Conservation (phyloP, 2,329 filamentous ascomycete genomes). For the Phyllosticta capitalensis region DNA sequence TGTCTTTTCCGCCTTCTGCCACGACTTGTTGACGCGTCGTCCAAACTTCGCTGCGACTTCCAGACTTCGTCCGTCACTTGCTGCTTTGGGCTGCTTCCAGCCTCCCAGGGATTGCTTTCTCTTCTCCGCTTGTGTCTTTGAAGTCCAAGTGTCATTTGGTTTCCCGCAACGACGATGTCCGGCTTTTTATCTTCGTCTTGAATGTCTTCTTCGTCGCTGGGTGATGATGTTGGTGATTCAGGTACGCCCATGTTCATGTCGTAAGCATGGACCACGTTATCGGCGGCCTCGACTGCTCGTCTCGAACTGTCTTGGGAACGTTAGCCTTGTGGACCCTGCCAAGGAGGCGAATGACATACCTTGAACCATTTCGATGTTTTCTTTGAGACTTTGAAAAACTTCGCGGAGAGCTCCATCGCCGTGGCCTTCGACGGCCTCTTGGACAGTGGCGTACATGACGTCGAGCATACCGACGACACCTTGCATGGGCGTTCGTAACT, state of each 20-base stretch:
- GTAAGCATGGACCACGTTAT: slow-evolving; percentile 67
- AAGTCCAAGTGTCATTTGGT: slow-evolving; percentile 29
- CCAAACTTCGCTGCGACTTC: background rate
- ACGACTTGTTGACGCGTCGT: background rate
- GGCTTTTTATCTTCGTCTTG: slow-evolving; percentile 27
- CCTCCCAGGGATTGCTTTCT: slow-evolving; percentile 27
- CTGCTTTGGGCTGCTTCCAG: slow-evolving; percentile 12
- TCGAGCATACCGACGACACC: slow-evolving; percentile 68
- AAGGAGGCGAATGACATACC: slow-evolving; percentile 30
- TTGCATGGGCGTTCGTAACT: slow-evolving; percentile 65
- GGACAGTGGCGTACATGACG: slow-evolving; percentile 64
- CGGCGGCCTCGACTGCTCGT: slow-evolving; percentile 61
- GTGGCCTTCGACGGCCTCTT: slow-evolving; percentile 52
- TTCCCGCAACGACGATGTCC: slow-evolving; percentile 35
- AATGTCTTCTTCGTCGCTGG: slow-evolving; percentile 23
- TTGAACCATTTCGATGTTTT: slow-evolving; percentile 63
- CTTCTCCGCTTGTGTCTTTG: slow-evolving; percentile 35
- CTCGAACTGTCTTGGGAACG: slow-evolving; percentile 52
- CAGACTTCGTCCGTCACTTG: slow-evolving; percentile 13
- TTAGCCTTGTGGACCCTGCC: slow-evolving; percentile 10
- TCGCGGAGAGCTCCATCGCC: slow-evolving; percentile 40
- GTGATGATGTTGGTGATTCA: slow-evolving; percentile 44
- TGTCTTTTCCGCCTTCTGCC: background rate
- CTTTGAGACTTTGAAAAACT: slow-evolving; percentile 54
- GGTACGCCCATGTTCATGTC: slow-evolving; percentile 67